A percentile compares a stretch with the other conserved stretches of the same genome.
Conservation (phyloP, 176 grass and related monocot species). For the Cymbopogon citratus region DNA sequence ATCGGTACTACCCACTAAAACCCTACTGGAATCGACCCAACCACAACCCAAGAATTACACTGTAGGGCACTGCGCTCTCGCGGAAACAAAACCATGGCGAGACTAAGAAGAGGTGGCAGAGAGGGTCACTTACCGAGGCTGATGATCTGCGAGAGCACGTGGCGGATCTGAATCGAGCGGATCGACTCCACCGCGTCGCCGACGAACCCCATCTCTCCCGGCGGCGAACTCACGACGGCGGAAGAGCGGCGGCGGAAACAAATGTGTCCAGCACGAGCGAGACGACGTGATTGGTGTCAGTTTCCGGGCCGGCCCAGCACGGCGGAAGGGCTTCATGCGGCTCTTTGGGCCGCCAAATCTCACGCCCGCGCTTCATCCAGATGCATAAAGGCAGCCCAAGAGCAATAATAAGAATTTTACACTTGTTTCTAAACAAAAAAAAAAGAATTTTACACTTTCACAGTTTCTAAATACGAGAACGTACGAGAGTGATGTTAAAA, state of each 20-base stretch:
- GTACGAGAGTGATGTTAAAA: no score
- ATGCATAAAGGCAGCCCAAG: no score
- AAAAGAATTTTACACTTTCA: no score
- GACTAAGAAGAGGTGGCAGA: not conserved
- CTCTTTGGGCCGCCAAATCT: not conserved
- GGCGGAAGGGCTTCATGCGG: not conserved
- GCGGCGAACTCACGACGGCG: slow-evolving; percentile 8
- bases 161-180: slow-evolving; percentile 56
- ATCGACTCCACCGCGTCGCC: slow-evolving; percentile 57
- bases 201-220: slow-evolving; percentile 41
- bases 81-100: not conserved
- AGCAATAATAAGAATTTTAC: no score
- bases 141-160: slow-evolving; percentile 55
- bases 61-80: not conserved
- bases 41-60: not conserved
- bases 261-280: no score
- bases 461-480: no score
- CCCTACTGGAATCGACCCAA: not conserved
- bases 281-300: no score
- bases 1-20: not conserved
- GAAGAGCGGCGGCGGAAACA: not conserved
- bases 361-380: no score
- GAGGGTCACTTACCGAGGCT: slow-evolving; percentile 40
- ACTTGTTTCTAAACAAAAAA: no score
- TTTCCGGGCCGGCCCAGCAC: not conserved